These are phyloP conservation scores for Aciculoconidium aculeatum DNA, from an alignment of 805 yeast species.

Conservation along the genomic window DNA sequence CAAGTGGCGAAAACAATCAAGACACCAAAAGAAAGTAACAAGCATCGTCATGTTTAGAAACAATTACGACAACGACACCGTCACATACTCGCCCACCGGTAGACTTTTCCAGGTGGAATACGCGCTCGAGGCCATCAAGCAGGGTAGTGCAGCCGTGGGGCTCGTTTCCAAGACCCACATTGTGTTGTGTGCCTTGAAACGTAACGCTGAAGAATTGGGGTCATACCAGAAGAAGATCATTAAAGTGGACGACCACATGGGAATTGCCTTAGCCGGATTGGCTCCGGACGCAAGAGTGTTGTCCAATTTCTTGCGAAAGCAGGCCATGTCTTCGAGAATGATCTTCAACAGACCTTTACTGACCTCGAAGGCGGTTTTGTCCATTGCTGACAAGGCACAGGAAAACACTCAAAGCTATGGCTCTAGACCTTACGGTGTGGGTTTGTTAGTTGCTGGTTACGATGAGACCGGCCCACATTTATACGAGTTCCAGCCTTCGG, in stretches of 20 bases:
- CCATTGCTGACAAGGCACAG: slow-evolving; percentile 96
- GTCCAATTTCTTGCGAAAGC: slow-evolving; percentile 82
- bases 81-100: slow-evolving; percentile 94
- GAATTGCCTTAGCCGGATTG: slow-evolving; percentile 92
- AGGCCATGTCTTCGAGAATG: slow-evolving; percentile 82
- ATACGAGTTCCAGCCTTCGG: slow-evolving; percentile 93
- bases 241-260: slow-evolving; percentile 89
- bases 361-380: slow-evolving; percentile 73
- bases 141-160: slow-evolving; percentile 97
- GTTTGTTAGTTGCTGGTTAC: slow-evolving; percentile 80
- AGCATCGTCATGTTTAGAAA: slow-evolving; percentile 70
- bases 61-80: slow-evolving; percentile 97
- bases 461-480: slow-evolving; percentile 94
- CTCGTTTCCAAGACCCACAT: slow-evolving; percentile 80
- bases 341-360: slow-evolving; percentile 82
- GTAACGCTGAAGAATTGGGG: slow-evolving; percentile 96
- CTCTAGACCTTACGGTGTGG: slow-evolving; percentile 97
- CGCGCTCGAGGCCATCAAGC: slow-evolving; percentile 93
- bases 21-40: no score
- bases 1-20: no score
- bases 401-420: slow-evolving; percentile 94
- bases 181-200: slow-evolving; percentile 86
- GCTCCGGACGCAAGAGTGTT: slow-evolving; percentile 98
- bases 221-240: slow-evolving; percentile 93
- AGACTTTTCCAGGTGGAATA: slow-evolving; percentile 85